Evolutionary conservation across 805 yeast genomes (phyloP), one percentile per base, ranked within the genome.

Genomic region (Saturnispora serradocipensis): DNA sequence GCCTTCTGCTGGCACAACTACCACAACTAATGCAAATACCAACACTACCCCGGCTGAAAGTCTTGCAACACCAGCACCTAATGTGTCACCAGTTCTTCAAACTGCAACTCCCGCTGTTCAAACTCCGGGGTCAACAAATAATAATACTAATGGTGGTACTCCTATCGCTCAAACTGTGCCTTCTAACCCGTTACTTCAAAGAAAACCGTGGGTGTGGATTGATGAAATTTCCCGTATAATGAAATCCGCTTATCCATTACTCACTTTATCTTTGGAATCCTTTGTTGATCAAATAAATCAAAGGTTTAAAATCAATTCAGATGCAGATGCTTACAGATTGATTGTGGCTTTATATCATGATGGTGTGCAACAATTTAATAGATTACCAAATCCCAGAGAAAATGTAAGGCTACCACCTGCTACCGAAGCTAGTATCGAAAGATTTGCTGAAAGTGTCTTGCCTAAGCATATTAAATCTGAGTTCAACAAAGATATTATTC

Each of bases 241-340:
- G 65, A 93, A 93, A 65, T 95, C 99, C 0, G 97, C 98, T 0
- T 93, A 90, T 66, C 99, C 99, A 2, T 71, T 93, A 49, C 71
- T 93, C 56, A 96, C 99, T 0, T 76, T 93, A 44, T 88, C 97
- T 0, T 74, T 95, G 56, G 99, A 93, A 67, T 88, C 98, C 0
- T 71, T 95, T 50, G 97, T 93, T 28, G 98, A 95, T 61, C 99
- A 95, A 71, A 88, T 93, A 51, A 84, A 84, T 61, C 96, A 89
- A 64, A 75, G 97, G 51, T 91, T 93, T 75, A 93, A 91, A 68
- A 84, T 95, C 36, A 85, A 86, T 44, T 87, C 93, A 1, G 99
- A 93, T 66, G 99, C 91, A 61, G 99, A 93, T 67, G 91, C 97
- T 1, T 95, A 93, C 67, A 75, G 99, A 58, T 74, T 93, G 51